phyloP scores from a whole-genome alignment of 2,329 filamentous ascomycete genomes.

The Thielaviopsis punctulata region DNA sequence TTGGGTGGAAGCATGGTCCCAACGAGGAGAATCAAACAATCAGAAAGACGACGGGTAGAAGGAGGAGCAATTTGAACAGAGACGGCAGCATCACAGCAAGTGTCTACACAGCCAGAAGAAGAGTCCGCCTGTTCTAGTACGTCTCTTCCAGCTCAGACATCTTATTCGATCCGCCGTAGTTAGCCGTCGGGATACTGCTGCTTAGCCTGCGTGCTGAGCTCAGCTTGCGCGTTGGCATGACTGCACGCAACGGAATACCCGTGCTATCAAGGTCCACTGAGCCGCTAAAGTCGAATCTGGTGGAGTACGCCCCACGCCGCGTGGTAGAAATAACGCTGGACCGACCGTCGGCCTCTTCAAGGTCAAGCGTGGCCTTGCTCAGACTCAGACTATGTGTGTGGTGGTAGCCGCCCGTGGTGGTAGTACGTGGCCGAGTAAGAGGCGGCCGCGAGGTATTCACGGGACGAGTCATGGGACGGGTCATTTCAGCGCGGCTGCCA shows the following conservation, averaged over 20 bases:
- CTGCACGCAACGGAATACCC: slow-evolving; percentile 23
- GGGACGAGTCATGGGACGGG: slow-evolving; percentile 46
- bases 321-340: slow-evolving; percentile 34
- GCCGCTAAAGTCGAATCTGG: slow-evolving; percentile 23
- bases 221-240: slow-evolving; percentile 25
- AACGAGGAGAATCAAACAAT: not conserved
- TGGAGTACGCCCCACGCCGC: slow-evolving; percentile 35
- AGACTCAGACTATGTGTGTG: slow-evolving; percentile 26
- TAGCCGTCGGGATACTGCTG: slow-evolving; percentile 17
- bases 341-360: slow-evolving; percentile 25
- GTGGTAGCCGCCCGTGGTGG: slow-evolving; percentile 40
- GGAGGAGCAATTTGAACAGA: not conserved
- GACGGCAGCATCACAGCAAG: not conserved
- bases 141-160: slow-evolving; percentile 37
- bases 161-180: slow-evolving; percentile 15
- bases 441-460: slow-evolving; percentile 41
- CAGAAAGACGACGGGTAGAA: not conserved
- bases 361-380: slow-evolving; percentile 34
- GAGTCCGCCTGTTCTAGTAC: slow-evolving; percentile 23
- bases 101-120: slow-evolving; percentile 7
- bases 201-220: slow-evolving; percentile 23
- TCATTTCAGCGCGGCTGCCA: slow-evolving; percentile 36
- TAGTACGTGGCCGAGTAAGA: slow-evolving; percentile 52
- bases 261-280: slow-evolving; percentile 19
- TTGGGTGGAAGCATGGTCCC: not conserved